phyloP scores from a whole-genome alignment of 2,329 filamentous ascomycete species.

The Fonsecaea nubica region DNA sequence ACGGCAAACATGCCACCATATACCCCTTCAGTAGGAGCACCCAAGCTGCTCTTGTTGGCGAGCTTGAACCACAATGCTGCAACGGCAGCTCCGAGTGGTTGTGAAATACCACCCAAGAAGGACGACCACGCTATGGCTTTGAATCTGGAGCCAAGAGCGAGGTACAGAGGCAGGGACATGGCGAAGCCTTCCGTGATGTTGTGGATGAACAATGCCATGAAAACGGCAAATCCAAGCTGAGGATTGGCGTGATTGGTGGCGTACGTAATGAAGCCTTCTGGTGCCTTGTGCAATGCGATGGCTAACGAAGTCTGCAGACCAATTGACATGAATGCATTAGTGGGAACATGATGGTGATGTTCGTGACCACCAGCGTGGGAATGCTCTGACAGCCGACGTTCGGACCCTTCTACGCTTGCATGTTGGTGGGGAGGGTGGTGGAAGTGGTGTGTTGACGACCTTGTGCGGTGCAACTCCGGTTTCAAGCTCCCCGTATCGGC shows the following conservation, averaged over 20 bases:
- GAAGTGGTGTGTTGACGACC: conserved; percentile 38
- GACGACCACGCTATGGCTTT: conserved; percentile 86
- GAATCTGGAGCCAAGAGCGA: conserved; percentile 80
- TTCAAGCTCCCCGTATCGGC: conserved; percentile 1
- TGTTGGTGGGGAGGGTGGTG: conserved; percentile 40
- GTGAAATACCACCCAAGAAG: conserved; percentile 81
- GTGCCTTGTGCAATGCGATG: conserved; percentile 94
- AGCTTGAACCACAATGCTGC: conserved; percentile 86
- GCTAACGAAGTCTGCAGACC: conserved; percentile 95
- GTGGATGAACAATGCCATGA: conserved; percentile 95
- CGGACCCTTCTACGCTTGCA: not conserved
- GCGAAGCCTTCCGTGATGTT: conserved; percentile 98
- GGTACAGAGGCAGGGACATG: conserved; percentile 88
- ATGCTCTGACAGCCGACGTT: conserved; percentile 27
- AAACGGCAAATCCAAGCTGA: conserved; percentile 84
- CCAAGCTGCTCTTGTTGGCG: conserved; percentile 58
- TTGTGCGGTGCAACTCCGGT: conserved; percentile 30
- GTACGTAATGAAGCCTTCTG: conserved; percentile 86
- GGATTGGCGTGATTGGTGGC: conserved; percentile 97
- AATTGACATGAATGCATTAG: conserved; percentile 91
- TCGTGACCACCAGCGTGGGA: conserved; percentile 44
- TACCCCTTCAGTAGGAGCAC: conserved; percentile 60
- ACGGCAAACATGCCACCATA: conserved; percentile 76
- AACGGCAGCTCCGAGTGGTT: conserved; percentile 82
- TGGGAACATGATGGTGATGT: conserved; percentile 93